A percentile compares a stretch with the other conserved stretches of the same genome.
Conservation (phyloP, 257 asterid species). For the Phtheirospermum japonicum region DNA sequence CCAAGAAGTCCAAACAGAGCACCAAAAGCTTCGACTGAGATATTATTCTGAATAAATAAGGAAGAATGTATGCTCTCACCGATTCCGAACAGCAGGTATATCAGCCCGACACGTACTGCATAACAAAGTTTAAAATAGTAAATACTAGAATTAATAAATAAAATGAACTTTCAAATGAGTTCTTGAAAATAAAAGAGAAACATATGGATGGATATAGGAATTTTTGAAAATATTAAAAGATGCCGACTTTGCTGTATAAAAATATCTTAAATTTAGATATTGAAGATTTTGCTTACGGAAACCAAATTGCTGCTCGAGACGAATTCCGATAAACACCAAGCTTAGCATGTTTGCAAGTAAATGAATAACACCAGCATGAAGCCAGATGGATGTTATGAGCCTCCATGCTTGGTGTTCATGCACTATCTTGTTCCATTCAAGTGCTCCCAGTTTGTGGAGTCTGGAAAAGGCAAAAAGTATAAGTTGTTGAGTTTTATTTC, state of each 20-base stretch:
- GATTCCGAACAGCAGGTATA: conserved; percentile 77
- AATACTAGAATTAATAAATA: neutral
- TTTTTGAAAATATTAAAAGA: neutral
- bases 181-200: neutral
- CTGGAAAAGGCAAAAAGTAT: conserved; percentile 40
- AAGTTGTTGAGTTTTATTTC: neutral
- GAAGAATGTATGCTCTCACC: conserved; percentile 86
- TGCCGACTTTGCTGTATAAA: neutral
- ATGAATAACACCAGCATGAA: conserved; percentile 95
- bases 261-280: neutral
- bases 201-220: conserved; percentile 1
- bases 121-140: conserved; percentile 15
- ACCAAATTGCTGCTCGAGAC: conserved; percentile 98
- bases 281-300: conserved; percentile 47
- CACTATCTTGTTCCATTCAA: conserved; percentile 77
- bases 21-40: conserved; percentile 98
- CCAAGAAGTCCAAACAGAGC: conserved; percentile 99
- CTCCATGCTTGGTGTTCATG: conserved; percentile 75
- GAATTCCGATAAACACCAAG: conserved; percentile 81
- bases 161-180: conserved; percentile 1
- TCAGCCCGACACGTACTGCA: conserved; percentile 82
- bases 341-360: conserved; percentile 90
- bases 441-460: conserved; percentile 76
- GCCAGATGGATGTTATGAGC: conserved; percentile 84
- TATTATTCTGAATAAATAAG: conserved; percentile 69